Conservation (phyloP, 805 yeast genomes). For the Komagataella pseudopastoris region DNA sequence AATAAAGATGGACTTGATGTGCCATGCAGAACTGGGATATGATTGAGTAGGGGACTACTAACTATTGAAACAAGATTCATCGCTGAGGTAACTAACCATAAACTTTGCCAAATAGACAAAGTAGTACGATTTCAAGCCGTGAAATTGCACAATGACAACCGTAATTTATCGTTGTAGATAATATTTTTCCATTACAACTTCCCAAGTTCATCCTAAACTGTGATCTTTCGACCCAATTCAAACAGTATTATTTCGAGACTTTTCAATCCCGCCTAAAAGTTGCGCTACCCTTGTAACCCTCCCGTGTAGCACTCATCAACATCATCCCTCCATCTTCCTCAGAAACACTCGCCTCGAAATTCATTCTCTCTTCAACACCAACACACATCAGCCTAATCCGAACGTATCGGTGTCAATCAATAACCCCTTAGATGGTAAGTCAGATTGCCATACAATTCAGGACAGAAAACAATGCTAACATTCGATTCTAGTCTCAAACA, state of each 20-base stretch:
- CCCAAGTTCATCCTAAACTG: no score
- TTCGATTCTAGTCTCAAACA: slow-evolving; percentile 72
- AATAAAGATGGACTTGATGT: slow-evolving; percentile 1
- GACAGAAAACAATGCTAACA: neutral
- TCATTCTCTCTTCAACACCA: neutral
- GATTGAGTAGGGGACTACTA: neutral
- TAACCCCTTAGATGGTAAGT: neutral
- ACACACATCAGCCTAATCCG: neutral
- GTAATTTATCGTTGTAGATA: no score
- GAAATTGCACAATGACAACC: no score
- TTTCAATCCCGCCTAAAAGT: neutral
- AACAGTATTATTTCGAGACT: no score
- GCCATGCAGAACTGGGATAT: neutral
- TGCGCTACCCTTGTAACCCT: neutral
- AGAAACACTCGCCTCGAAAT: neutral
- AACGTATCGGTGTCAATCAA: neutral
- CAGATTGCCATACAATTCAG: no score
- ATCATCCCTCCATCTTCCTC: neutral
- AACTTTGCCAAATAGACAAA: neutral
- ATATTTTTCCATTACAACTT: no score
- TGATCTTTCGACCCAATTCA: no score
- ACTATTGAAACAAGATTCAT: neutral
- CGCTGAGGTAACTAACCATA: no score
- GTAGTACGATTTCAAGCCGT: neutral
- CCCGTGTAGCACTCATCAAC: neutral